These are phyloP conservation scores for Calonectria pteridis DNA, from an alignment of 2,329 filamentous ascomycete genomes.

Conservation along the genomic window DNA sequence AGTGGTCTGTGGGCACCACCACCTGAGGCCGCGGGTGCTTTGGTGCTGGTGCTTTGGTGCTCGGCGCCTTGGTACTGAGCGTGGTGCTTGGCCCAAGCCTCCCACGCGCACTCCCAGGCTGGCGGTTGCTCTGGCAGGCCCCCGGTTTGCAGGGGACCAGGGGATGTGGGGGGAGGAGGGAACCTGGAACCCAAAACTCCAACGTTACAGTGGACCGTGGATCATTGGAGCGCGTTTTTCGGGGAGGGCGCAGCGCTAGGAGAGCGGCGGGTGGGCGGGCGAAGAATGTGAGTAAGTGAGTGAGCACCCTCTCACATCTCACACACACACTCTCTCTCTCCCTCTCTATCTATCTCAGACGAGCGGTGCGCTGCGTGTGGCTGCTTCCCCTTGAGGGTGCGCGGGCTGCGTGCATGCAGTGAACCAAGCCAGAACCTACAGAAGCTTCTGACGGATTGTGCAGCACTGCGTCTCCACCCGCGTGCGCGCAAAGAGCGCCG, in stretches of 20 bases:
- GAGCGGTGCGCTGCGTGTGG: neutral
- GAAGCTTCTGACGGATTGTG: neutral
- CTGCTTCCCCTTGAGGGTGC: neutral
- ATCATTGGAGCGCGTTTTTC: slow-evolving; percentile 10
- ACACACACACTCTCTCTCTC: too few relatives aligned
- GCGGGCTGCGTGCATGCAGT: neutral
- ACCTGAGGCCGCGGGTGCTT: slow-evolving; percentile 3
- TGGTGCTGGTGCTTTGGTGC: neutral
- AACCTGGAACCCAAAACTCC: slow-evolving; percentile 6
- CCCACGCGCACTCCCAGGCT: neutral
- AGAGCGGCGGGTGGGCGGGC: neutral
- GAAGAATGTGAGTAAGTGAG: neutral
- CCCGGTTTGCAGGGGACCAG: neutral
- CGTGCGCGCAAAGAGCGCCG: neutral
- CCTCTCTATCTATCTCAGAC: too few relatives aligned
- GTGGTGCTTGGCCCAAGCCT: neutral
- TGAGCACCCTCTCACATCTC: too few relatives aligned
- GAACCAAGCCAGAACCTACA: slow-evolving; percentile 2
- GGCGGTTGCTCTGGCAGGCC: slow-evolving; percentile 11
- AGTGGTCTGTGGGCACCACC: neutral
- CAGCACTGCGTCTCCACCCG: neutral
- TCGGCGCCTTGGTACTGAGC: neutral
- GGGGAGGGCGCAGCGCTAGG: slow-evolving; percentile 15
- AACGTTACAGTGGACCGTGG: slow-evolving; percentile 20
- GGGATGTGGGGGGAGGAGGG: neutral